Conservation (phyloP, 2,329 filamentous ascomycete genomes). For the Canariomyces notabilis region DNA sequence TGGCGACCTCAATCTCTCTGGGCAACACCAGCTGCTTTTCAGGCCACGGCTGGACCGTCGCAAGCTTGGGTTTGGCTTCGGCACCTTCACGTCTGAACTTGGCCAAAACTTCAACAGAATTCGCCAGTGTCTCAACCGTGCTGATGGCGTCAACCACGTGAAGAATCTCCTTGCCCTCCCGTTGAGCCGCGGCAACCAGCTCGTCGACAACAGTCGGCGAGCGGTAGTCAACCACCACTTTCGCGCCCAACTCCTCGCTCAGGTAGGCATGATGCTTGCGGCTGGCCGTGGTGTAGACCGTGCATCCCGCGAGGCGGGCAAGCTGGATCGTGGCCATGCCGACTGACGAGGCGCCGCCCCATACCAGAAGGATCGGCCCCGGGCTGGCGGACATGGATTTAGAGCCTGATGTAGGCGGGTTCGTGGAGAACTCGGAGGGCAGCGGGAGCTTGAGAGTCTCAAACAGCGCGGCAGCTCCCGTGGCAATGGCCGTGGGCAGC, state of each 20-base stretch:
- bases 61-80: neutral
- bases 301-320: constrained; percentile 27
- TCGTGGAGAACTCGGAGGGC: no score
- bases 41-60: constrained; percentile 8
- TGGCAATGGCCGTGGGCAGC: neutral
- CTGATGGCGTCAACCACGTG: constrained; percentile 7
- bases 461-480: constrained; percentile 2
- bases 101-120: neutral
- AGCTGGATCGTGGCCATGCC: constrained; percentile 34
- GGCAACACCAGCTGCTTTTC: constrained; percentile 2
- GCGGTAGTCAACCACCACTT: constrained; percentile 15
- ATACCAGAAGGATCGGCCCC: constrained; percentile 33
- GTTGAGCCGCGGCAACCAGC: constrained; percentile 1
- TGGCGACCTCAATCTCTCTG: neutral
- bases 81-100: neutral
- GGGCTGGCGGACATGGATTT: no score
- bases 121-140: neutral
- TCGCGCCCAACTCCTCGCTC: constrained; percentile 7
- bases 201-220: constrained; percentile 8
- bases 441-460: constrained; percentile 3
- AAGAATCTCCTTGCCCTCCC: neutral
- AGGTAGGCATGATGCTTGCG: constrained; percentile 7
- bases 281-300: constrained; percentile 9
- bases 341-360: constrained; percentile 33
- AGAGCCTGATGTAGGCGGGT: no score